phyloP scores from a whole-genome alignment of 73 alveolate genomes.

The Tetrahymena thermophila region DNA sequence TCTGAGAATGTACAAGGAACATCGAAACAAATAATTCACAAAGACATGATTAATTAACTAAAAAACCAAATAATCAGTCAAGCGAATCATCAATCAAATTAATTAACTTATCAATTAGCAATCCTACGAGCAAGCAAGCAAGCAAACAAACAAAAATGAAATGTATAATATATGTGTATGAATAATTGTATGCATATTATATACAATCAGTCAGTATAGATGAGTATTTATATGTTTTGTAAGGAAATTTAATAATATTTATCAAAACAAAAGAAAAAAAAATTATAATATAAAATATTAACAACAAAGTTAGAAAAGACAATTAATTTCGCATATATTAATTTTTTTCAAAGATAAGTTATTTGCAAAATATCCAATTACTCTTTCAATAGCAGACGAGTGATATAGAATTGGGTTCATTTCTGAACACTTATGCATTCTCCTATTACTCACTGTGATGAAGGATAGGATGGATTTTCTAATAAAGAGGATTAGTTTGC shows the following conservation, averaged over 20 bases:
- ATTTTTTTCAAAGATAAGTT: not conserved
- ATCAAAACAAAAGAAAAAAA: not conserved
- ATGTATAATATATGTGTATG: too few species aligned
- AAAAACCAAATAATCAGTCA: not conserved
- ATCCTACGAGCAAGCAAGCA: not conserved
- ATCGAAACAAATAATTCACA: not conserved
- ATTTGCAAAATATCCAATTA: not conserved
- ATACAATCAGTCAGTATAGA: not conserved
- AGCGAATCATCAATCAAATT: not conserved
- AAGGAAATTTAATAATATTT: not conserved
- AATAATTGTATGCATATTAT: not conserved
- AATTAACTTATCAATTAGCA: too few species aligned
- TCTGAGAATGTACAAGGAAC: not conserved
- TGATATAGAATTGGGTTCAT: not conserved
- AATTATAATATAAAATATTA: not conserved
- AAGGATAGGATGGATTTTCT: constrained; percentile 1
- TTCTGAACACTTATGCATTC: not conserved
- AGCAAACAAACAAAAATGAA: not conserved
- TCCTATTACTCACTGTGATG: not conserved
- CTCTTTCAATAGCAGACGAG: not conserved
- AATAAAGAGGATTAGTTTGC: not conserved
- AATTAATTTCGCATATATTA: not conserved
- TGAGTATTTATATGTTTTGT: not conserved
- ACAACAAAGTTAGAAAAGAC: not conserved
- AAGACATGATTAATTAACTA: too few species aligned